Percentiles rank a stretch among this genome's conserved stretches.
These are phyloP conservation scores for Trapa incisa DNA, from an alignment of 345 rosid species.

Conservation along the genomic window DNA sequence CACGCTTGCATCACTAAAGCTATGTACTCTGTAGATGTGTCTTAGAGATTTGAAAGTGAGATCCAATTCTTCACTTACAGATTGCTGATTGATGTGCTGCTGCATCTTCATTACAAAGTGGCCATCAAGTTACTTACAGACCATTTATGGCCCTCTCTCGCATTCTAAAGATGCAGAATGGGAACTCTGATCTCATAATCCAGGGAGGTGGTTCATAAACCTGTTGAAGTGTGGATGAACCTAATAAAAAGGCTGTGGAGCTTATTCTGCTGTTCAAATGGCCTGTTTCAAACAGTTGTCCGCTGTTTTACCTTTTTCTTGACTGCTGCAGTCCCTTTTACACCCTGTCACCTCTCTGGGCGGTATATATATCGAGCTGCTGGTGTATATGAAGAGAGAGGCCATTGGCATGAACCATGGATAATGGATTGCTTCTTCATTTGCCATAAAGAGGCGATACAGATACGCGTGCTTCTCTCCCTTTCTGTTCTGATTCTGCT, in stretches of 20 bases:
- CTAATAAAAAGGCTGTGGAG: not conserved
- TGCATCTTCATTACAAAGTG: too few relatives aligned
- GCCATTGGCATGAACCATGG: not conserved
- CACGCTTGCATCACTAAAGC: too few relatives aligned
- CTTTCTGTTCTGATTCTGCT: not conserved
- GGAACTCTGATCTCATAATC: too few relatives aligned
- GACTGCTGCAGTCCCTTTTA: not conserved
- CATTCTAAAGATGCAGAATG: too few relatives aligned
- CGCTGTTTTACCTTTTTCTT: not conserved
- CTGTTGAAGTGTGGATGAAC: not conserved
- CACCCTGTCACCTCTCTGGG: not conserved
- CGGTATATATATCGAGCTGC: not conserved
- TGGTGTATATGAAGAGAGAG: not conserved
- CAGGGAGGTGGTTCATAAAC: too few relatives aligned
- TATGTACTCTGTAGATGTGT: too few relatives aligned
- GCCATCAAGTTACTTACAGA: too few relatives aligned
- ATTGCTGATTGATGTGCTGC: too few relatives aligned
- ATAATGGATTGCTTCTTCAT: not conserved
- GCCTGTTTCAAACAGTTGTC: not conserved
- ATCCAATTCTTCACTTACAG: too few relatives aligned
- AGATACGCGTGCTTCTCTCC: not conserved
- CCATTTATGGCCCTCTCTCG: too few relatives aligned
- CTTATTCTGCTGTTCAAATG: not conserved
- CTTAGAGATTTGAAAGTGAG: too few relatives aligned
- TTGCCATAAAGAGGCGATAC: too few relatives aligned